Conservation (phyloP, 73 alveolate genomes). For the Paramecium octaurelia region DNA sequence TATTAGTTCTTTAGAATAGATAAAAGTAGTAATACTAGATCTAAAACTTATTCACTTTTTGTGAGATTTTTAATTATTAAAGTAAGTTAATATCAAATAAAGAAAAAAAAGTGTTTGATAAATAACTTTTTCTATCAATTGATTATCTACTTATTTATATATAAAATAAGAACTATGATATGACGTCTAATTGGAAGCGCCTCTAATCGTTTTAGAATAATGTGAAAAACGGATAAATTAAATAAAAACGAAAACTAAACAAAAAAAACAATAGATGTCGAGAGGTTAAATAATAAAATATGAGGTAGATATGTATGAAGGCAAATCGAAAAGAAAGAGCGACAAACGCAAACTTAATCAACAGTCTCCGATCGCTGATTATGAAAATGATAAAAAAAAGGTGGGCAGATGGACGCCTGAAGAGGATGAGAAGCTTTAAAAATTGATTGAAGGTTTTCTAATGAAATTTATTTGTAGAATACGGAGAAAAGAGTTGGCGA, state of each 20-base stretch:
- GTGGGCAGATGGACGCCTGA: conserved; percentile 45
- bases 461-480: not conserved
- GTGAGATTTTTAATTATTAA: not conserved
- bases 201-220: conserved; percentile 20
- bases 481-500: conserved; percentile 77
- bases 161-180: not conserved
- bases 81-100: not conserved
- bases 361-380: conserved; percentile 33
- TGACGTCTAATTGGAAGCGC: not conserved
- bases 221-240: conserved; percentile 27
- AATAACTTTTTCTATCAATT: not conserved
- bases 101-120: not conserved
- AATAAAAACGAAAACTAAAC: conserved; percentile 20
- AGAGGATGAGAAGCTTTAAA: conserved; percentile 42
- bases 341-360: not conserved
- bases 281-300: conserved; percentile 6
- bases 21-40: not conserved
- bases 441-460: conserved; percentile 13
- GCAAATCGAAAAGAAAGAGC: not conserved
- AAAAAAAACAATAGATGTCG: conserved; percentile 10
- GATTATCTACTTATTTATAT: not conserved
- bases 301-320: conserved; percentile 34
- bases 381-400: conserved; percentile 36
- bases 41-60: not conserved
- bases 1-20: not conserved